Conservation (phyloP, 2,329 filamentous ascomycete species). For the Diaporthe sp. region DNA sequence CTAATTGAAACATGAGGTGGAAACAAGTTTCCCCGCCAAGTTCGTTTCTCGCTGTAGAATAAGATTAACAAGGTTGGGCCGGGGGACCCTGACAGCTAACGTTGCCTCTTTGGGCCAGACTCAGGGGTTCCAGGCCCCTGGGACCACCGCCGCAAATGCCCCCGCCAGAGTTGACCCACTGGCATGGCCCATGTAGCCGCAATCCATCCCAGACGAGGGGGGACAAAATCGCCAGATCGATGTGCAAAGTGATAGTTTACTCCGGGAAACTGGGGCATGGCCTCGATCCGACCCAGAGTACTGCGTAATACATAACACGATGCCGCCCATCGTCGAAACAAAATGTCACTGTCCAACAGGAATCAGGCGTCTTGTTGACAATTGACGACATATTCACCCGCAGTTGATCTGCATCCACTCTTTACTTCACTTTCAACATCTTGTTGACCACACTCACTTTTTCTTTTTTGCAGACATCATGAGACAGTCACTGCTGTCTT, state of each 20-base stretch:
- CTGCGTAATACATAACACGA: background rate
- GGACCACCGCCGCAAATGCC: constrained; percentile 8
- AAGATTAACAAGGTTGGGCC: constrained; percentile 27
- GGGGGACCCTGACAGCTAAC: constrained; percentile 5
- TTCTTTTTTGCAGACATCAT: constrained; percentile 10
- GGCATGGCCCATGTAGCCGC: constrained; percentile 30
- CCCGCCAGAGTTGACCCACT: background rate
- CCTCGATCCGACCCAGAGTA: background rate
- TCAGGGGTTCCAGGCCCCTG: constrained; percentile 34
- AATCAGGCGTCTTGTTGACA: constrained; percentile 19
- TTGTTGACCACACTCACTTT: constrained; percentile 38
- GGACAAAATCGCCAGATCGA: constrained; percentile 33
- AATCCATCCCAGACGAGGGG: constrained; percentile 31
- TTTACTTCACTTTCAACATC: constrained; percentile 33
- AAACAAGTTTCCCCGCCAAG: constrained; percentile 34
- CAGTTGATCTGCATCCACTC: constrained; percentile 42
- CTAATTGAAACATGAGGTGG: constrained; percentile 37
- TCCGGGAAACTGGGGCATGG: background rate
- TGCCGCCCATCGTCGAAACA: background rate
- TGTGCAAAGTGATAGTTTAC: background rate
- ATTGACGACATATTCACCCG: constrained; percentile 23
- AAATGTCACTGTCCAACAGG: background rate
- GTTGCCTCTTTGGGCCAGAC: constrained; percentile 22
- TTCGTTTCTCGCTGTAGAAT: background rate
- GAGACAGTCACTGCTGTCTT: constrained; percentile 29